A percentile compares a stretch with the other conserved stretches of the same genome.
phyloP scores from a whole-genome alignment of 768 basidiomycete species.

The Russula earlei region DNA sequence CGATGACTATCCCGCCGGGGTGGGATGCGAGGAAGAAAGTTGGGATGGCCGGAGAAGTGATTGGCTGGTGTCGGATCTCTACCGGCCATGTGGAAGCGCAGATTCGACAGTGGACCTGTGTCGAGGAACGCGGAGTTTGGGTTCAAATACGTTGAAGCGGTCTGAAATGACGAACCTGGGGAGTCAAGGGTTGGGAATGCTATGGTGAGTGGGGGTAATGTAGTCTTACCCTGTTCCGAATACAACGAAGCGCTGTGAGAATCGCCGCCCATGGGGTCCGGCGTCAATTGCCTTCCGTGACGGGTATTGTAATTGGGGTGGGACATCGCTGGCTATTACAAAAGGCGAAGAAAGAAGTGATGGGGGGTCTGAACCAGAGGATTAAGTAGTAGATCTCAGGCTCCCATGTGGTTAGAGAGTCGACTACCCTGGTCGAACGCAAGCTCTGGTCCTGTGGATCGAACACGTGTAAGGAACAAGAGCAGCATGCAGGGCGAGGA shows the following conservation, averaged over 20 bases:
- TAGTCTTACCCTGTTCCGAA: slow-evolving; percentile 19
- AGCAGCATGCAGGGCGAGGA: slow-evolving; percentile 2
- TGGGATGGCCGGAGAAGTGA: too few relatives aligned
- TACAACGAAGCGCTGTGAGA: slow-evolving; percentile 19
- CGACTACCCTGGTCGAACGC: neutral
- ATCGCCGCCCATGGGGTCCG: slow-evolving; percentile 5
- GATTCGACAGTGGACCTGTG: too few relatives aligned
- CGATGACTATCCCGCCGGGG: neutral
- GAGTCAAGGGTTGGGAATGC: slow-evolving; percentile 15
- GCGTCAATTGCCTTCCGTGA: slow-evolving; percentile 10
- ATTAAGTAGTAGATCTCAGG: slow-evolving; percentile 4
- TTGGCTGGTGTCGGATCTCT: too few relatives aligned
- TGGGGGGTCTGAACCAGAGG: neutral
- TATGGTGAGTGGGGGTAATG: slow-evolving; percentile 19
- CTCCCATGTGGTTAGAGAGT: too few relatives aligned
- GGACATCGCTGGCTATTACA: slow-evolving; percentile 20
- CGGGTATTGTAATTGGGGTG: slow-evolving; percentile 13
- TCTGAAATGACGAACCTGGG: slow-evolving; percentile 19
- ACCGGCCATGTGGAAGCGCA: too few relatives aligned
- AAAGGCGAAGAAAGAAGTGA: slow-evolving; percentile 17
- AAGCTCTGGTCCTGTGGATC: neutral
- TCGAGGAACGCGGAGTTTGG: slow-evolving; percentile 7
- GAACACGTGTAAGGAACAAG: slow-evolving; percentile 12
- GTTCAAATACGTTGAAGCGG: slow-evolving; percentile 9
- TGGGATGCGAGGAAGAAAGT: too few relatives aligned